These are phyloP conservation scores for Yamadazyma triangularis DNA, from an alignment of 1,139 yeast species.

Conservation along the genomic window DNA sequence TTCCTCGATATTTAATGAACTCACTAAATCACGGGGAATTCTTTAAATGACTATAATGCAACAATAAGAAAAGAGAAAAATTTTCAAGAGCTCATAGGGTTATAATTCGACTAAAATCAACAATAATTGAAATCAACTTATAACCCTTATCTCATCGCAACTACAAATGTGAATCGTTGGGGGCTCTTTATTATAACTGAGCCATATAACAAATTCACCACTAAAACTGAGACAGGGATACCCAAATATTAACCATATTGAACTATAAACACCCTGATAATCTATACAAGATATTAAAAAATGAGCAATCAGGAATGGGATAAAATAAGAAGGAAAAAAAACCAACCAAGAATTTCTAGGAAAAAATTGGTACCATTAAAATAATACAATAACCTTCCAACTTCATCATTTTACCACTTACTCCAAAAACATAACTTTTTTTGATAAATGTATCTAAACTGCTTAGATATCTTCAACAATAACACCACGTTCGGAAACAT, in stretches of 20 bases:
- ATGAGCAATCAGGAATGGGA: background rate
- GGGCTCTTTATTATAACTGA: constrained; percentile 55
- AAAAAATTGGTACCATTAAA: constrained; percentile 1
- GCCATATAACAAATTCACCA: constrained; percentile 44
- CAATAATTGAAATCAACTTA: constrained; percentile 1
- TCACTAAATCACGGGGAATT: constrained; percentile 2
- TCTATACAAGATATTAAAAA: constrained; percentile 7
- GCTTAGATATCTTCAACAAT: constrained; percentile 61
- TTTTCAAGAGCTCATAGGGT: constrained; percentile 1
- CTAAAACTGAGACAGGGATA: constrained; percentile 36
- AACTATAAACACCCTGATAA: constrained; percentile 26
- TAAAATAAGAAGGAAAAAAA: too few relatives aligned
- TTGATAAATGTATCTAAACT: constrained; percentile 10
- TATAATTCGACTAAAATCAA: constrained; percentile 2
- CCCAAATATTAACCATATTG: constrained; percentile 26
- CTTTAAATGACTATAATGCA: too few relatives aligned
- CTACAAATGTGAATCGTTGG: constrained; percentile 19
- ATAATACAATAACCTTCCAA: constrained; percentile 4
- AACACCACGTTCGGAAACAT: constrained; percentile 94
- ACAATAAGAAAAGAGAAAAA: constrained; percentile 1
- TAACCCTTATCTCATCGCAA: constrained; percentile 10
- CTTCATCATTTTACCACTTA: background rate
- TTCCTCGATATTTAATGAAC: constrained; percentile 1
- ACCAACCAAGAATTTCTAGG: too few relatives aligned
- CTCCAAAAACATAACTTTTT: background rate